Evolutionary conservation across 306 rosid genomes (phyloP).

Genomic region (Cicer pinnatifidum): DNA sequence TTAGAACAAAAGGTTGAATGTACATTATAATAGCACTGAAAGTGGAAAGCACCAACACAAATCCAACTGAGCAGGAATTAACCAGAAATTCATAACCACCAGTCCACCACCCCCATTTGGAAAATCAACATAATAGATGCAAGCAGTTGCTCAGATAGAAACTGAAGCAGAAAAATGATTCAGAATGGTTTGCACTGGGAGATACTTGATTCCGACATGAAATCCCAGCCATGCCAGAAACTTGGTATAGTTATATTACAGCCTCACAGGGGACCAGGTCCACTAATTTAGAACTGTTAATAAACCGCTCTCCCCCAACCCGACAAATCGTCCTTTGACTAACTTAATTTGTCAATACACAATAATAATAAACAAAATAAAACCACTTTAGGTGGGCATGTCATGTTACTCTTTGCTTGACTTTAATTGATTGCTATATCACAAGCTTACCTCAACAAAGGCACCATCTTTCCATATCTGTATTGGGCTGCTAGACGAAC

Average conservation of each 20-base stretch:
- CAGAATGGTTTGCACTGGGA: background rate
- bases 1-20: constrained; percentile 45
- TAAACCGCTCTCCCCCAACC: background rate
- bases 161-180: constrained; percentile 23
- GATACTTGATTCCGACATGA: constrained; percentile 9
- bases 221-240: constrained; percentile 13
- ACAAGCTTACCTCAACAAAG: constrained; percentile 68
- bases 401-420: constrained; percentile 8
- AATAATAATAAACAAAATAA: background rate
- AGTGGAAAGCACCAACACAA: constrained; percentile 15
- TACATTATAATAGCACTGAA: constrained; percentile 34
- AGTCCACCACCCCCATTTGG: background rate
- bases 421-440: constrained; percentile 30
- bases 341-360: constrained; percentile 25
- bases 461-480: constrained; percentile 93
- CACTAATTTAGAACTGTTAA: constrained; percentile 28
- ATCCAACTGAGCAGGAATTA: constrained; percentile 33
- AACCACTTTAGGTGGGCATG: background rate
- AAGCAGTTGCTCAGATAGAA: constrained; percentile 39
- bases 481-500: constrained; percentile 85
- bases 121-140: constrained; percentile 34
- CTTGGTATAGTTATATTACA: background rate
- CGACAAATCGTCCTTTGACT: background rate
- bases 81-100: constrained; percentile 25
- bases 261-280: constrained; percentile 29